Evolutionary conservation across 2,329 filamentous ascomycete genomes (phyloP).

Genomic region (Tolypocladium tropicale): DNA sequence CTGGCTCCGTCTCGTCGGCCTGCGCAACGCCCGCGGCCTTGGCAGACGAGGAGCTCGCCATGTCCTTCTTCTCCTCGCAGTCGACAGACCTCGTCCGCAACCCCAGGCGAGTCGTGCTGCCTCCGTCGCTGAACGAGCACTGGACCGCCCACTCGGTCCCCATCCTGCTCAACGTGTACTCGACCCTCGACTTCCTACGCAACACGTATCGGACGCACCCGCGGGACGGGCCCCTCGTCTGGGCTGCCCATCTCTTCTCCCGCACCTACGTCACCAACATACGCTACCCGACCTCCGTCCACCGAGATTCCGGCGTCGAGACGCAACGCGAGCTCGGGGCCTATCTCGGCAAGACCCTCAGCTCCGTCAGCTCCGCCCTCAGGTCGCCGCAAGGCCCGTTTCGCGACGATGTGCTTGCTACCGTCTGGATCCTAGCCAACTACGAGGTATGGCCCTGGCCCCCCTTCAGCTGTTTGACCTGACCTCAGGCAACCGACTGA

Average conservation of each 20-base stretch:
- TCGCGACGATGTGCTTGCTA: conserved; percentile 25
- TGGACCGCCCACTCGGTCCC: conserved; percentile 29
- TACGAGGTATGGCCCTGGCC: conserved; percentile 21
- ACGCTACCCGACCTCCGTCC: conserved; percentile 18
- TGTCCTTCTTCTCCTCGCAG: not conserved
- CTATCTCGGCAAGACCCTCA: conserved; percentile 26
- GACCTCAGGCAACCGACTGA: conserved; percentile 4
- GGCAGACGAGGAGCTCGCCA: not conserved
- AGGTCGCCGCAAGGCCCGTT: conserved; percentile 15
- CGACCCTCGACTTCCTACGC: conserved; percentile 22
- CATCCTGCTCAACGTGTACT: conserved; percentile 27
- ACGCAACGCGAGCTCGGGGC: conserved; percentile 21
- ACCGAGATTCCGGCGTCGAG: conserved; percentile 12
- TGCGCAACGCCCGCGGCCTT: not conserved
- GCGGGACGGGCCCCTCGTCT: conserved; percentile 23
- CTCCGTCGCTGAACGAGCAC: conserved; percentile 18
- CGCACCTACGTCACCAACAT: conserved; percentile 28
- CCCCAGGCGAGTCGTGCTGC: not conserved
- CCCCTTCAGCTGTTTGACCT: too few relatives aligned
- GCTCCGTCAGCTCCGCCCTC: conserved; percentile 26
- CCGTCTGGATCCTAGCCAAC: conserved; percentile 29
- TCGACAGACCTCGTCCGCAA: conserved; percentile 6
- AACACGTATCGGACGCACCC: conserved; percentile 14
- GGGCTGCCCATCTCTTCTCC: conserved; percentile 29
- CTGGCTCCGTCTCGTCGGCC: conserved; percentile 3